Conservation (phyloP, 345 rosid species). For the Lepidium sativum region DNA sequence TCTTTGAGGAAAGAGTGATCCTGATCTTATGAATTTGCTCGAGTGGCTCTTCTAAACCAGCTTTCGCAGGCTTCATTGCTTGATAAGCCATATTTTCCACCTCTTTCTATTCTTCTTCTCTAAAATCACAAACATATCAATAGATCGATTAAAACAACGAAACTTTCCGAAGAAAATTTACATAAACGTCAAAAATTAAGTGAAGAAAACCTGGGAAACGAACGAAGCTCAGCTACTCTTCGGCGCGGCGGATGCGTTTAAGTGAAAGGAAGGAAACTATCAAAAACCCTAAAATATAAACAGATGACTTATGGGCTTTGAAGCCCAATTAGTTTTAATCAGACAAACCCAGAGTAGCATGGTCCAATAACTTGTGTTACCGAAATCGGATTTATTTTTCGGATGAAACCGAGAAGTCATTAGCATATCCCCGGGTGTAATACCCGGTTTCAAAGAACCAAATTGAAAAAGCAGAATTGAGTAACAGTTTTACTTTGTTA, state of each 20-base stretch:
- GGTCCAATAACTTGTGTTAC: too few species aligned
- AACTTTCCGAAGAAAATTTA: neutral
- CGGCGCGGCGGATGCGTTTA: neutral
- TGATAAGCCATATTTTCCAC: slow-evolving; percentile 35
- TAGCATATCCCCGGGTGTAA: too few species aligned
- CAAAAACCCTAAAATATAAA: neutral
- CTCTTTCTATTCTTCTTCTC: neutral
- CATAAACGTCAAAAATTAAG: neutral
- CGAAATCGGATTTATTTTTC: too few species aligned
- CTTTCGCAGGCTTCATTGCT: slow-evolving; percentile 44
- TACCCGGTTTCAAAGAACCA: too few species aligned
- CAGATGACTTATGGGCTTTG: neutral
- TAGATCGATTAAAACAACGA: neutral
- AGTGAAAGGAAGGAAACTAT: too few species aligned
- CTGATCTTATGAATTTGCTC: slow-evolving; percentile 75
- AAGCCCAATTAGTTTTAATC: neutral
- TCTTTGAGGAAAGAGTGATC: slow-evolving; percentile 75
- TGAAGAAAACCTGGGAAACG: neutral
- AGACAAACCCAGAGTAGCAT: too few species aligned
- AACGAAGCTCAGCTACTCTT: neutral
- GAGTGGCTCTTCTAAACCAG: slow-evolving; percentile 60
- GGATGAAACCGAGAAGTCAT: too few species aligned
- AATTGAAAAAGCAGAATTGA: too few species aligned
- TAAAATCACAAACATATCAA: neutral
- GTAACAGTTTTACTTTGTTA: too few species aligned